These are phyloP conservation scores for Kazachstania martiniae DNA, from an alignment of 805 yeast genomes.

Conservation along the genomic window DNA sequence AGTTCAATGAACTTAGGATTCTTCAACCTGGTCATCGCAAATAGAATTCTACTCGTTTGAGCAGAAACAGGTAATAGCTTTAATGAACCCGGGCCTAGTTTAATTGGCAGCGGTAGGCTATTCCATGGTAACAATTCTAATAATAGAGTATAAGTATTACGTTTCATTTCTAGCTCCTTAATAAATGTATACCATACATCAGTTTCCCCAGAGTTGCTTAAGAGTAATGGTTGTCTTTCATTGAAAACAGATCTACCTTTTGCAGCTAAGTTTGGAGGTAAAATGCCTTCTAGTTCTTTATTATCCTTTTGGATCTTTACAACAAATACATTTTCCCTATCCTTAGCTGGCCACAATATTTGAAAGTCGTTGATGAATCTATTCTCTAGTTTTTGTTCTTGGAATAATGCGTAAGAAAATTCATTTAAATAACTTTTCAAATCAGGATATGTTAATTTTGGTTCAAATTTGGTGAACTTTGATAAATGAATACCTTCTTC, in stretches of 20 bases:
- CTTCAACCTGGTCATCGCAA: conserved; percentile 52
- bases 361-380: conserved; percentile 38
- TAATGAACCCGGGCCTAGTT: conserved; percentile 26
- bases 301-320: conserved; percentile 16
- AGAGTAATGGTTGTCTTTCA: conserved; percentile 46
- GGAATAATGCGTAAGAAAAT: conserved; percentile 48
- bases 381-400: conserved; percentile 47
- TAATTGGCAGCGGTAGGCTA: conserved; percentile 35
- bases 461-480: conserved; percentile 29
- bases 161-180: conserved; percentile 30
- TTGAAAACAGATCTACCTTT: conserved; percentile 50
- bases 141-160: conserved; percentile 30
- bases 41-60: conserved; percentile 50
- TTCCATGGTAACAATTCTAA: conserved; percentile 53
- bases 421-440: conserved; percentile 44
- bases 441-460: conserved; percentile 38
- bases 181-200: conserved; percentile 53
- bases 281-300: conserved; percentile 36
- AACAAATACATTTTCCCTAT: conserved; percentile 28
- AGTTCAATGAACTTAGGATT: conserved; percentile 41
- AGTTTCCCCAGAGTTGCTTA: conserved; percentile 37
- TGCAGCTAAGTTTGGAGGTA: conserved; percentile 39
- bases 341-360: conserved; percentile 43
- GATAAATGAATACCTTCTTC: conserved; percentile 28
- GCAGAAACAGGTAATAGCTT: conserved; percentile 50